Evolutionary conservation across 805 yeast species (phyloP).

Genomic region (Wickerhamiella domercqiae): DNA sequence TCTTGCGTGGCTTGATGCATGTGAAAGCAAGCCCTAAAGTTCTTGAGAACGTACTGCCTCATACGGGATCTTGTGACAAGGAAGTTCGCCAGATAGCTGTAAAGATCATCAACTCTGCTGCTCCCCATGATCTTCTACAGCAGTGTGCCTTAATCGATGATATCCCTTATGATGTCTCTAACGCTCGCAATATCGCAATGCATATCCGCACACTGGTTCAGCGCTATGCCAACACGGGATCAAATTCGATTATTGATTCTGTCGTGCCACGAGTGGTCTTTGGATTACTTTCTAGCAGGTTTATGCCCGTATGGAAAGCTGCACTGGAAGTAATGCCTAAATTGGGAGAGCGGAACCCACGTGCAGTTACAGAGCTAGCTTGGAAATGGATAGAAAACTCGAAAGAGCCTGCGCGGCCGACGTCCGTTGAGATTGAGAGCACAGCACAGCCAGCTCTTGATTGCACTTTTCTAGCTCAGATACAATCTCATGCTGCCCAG

Average conservation of each 20-base stretch:
- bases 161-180: conserved; percentile 50
- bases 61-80: conserved; percentile 11
- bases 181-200: conserved; percentile 58
- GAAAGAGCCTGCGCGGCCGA: not conserved
- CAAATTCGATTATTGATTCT: conserved; percentile 15
- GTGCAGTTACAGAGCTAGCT: conserved; percentile 41
- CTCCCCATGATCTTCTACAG: conserved; percentile 21
- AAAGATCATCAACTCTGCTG: conserved; percentile 3
- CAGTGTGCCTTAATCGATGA: conserved; percentile 50
- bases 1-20: not conserved
- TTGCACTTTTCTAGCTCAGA: conserved; percentile 10
- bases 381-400: conserved; percentile 18
- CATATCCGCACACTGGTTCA: conserved; percentile 47
- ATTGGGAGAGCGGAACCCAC: conserved; percentile 26
- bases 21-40: not conserved
- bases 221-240: conserved; percentile 26
- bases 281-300: conserved; percentile 59
- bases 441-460: conserved; percentile 6
- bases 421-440: conserved; percentile 1
- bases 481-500: conserved; percentile 7
- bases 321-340: conserved; percentile 44
- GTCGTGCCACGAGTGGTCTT: conserved; percentile 36
- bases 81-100: conserved; percentile 11
- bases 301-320: conserved; percentile 78
- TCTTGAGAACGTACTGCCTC: not conserved